These are phyloP conservation scores for Arabidopsis arenosa DNA, from an alignment of 345 rosid genomes.

Conservation along the genomic window DNA sequence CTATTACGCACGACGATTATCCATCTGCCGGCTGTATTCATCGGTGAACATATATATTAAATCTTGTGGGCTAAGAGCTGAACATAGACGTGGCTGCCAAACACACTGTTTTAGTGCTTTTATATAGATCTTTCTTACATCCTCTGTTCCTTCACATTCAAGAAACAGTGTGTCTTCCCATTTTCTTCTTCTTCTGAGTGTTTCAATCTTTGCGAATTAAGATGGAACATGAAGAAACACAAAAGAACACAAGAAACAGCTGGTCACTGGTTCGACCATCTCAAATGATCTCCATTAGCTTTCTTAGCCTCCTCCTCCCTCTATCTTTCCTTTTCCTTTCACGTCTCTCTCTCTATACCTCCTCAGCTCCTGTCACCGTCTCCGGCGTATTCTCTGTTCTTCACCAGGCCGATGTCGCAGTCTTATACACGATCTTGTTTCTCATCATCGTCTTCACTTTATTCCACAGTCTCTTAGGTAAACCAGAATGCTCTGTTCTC, in stretches of 20 bases:
- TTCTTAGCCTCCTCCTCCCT: constrained; percentile 68
- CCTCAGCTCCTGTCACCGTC: constrained; percentile 33
- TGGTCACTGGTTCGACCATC: constrained; percentile 45
- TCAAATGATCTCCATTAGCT: constrained; percentile 53
- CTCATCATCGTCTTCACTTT: constrained; percentile 53
- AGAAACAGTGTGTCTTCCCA: constrained; percentile 28
- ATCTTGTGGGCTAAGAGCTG: constrained; percentile 1
- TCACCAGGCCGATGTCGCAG: constrained; percentile 30
- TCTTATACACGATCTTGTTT: constrained; percentile 58
- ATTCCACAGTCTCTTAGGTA: constrained; percentile 60
- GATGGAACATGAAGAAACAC: constrained; percentile 40
- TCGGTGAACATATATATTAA: constrained; percentile 6
- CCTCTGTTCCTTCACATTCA: constrained; percentile 39
- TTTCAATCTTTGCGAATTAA: constrained; percentile 8
- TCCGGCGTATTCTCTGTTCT: constrained; percentile 27
- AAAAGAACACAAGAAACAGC: constrained; percentile 30
- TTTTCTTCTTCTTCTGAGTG: background rate
- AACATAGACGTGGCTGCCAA: constrained; percentile 46
- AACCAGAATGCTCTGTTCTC: constrained; percentile 40
- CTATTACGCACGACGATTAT: background rate
- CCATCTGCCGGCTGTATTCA: constrained; percentile 39
- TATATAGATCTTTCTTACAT: constrained; percentile 22
- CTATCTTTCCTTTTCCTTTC: constrained; percentile 72
- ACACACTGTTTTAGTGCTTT: constrained; percentile 26
- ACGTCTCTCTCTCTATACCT: constrained; percentile 54